These are phyloP conservation scores for Pyrenula massariospora DNA, from an alignment of 495 filamentous ascomycete genomes.

Conservation along the genomic window DNA sequence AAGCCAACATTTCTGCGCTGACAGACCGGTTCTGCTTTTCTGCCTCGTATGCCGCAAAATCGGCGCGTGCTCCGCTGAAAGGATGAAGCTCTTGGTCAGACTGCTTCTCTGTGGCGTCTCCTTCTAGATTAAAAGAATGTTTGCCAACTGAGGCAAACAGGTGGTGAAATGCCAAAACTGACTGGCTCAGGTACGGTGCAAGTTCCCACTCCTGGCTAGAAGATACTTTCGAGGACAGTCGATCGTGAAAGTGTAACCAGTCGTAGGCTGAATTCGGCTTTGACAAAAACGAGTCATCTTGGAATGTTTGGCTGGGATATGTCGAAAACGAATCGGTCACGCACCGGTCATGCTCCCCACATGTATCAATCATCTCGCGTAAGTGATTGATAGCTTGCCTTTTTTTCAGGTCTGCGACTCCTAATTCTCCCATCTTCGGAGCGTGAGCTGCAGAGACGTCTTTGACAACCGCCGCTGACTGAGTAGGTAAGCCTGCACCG, in stretches of 20 bases:
- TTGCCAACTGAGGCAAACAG: constrained; percentile 57
- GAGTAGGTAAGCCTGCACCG: constrained; percentile 71
- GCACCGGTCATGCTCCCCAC: constrained; percentile 80
- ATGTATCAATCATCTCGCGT: constrained; percentile 79
- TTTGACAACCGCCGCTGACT: constrained; percentile 25
- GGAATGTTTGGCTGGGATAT: constrained; percentile 77
- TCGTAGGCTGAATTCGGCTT: constrained; percentile 83
- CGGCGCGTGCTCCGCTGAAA: constrained; percentile 69
- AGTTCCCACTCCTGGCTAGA: constrained; percentile 81
- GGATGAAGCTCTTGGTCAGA: constrained; percentile 46
- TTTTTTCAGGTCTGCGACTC: constrained; percentile 65
- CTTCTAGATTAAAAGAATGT: constrained; percentile 5
- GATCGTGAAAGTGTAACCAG: constrained; percentile 91
- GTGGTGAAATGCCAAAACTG: constrained; percentile 80
- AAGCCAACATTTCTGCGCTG: constrained; percentile 39
- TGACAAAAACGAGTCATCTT: constrained; percentile 81
- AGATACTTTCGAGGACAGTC: constrained; percentile 61
- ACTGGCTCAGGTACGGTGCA: constrained; percentile 68
- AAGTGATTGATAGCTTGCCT: constrained; percentile 65
- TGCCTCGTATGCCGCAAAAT: constrained; percentile 66
- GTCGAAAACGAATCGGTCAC: constrained; percentile 69
- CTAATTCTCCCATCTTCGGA: constrained; percentile 8
- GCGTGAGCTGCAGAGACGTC: constrained; percentile 17
- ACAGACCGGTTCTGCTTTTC: constrained; percentile 54
- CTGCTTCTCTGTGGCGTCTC: constrained; percentile 27